Conservation (phyloP, 2,329 filamentous ascomycete genomes). For the Microdochium trichocladiopsis region DNA sequence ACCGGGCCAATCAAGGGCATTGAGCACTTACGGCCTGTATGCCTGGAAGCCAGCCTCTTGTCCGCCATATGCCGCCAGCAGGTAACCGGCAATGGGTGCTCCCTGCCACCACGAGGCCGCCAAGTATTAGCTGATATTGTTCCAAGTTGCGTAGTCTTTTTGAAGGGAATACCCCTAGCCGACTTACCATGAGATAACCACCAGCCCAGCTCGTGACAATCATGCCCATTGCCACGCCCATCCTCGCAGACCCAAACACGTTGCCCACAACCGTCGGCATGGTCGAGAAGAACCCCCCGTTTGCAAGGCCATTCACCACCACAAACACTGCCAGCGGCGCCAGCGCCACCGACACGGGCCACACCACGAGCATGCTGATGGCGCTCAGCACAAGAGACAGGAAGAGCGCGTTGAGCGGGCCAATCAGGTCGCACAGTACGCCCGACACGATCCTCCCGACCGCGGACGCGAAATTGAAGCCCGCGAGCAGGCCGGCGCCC, state of each 20-base stretch:
- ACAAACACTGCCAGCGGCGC: conserved; percentile 49
- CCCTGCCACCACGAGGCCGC: too few relatives aligned
- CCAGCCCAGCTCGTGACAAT: conserved; percentile 52
- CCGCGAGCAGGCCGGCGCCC: conserved; percentile 51
- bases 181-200: conserved; percentile 51
- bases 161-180: not conserved
- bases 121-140: too few relatives aligned
- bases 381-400: conserved; percentile 42
- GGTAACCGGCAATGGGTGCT: conserved; percentile 52
- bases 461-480: conserved; percentile 54
- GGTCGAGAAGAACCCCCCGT: conserved; percentile 57
- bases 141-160: too few relatives aligned
- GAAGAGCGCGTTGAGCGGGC: conserved; percentile 48
- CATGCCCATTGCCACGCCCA: conserved; percentile 50
- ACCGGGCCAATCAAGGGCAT: not conserved
- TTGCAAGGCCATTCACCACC: conserved; percentile 51
- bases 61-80: conserved; percentile 41
- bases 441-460: conserved; percentile 49
- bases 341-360: conserved; percentile 50
- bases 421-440: conserved; percentile 44
- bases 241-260: conserved; percentile 41
- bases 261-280: conserved; percentile 57
- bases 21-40: not conserved
- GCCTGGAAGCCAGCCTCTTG: conserved; percentile 4
- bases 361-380: conserved; percentile 52